phyloP scores from a whole-genome alignment of 2,329 filamentous ascomycete genomes.

The Fusarium sp. region DNA sequence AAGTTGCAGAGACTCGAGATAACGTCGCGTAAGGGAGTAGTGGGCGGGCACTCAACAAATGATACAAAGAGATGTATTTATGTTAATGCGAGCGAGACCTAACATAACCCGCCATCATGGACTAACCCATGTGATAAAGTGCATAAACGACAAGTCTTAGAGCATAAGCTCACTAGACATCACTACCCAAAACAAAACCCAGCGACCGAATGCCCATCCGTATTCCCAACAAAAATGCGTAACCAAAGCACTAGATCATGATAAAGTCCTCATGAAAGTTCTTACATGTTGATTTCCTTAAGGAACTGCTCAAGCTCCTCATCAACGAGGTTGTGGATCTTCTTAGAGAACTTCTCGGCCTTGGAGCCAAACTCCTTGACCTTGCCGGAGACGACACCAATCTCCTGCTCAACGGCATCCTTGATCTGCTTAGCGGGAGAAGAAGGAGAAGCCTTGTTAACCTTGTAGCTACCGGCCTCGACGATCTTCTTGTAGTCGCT shows the following conservation, averaged over 20 bases:
- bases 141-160: conserved; percentile 25
- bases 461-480: conserved; percentile 77
- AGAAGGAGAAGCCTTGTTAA: conserved; percentile 56
- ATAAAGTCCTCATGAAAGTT: conserved; percentile 24
- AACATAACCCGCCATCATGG: conserved; percentile 18
- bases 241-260: conserved; percentile 41
- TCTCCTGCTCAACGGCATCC: conserved; percentile 68
- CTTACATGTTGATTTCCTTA: conserved; percentile 61
- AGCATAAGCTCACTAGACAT: conserved; percentile 34
- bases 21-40: conserved; percentile 38
- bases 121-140: conserved; percentile 27
- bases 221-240: conserved; percentile 42
- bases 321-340: conserved; percentile 72
- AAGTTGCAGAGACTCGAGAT: conserved; percentile 31
- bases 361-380: conserved; percentile 66
- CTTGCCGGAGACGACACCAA: conserved; percentile 70
- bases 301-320: conserved; percentile 72
- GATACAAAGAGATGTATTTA: conserved; percentile 38
- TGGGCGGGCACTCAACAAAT: neutral
- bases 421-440: conserved; percentile 69
- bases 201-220: conserved; percentile 37
- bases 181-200: conserved; percentile 46
- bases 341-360: conserved; percentile 71
- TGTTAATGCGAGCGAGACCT: conserved; percentile 20
- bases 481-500: conserved; percentile 91